A percentile compares a stretch with the other conserved stretches of the same genome.
Conservation (phyloP, 1,284 basidiomycete genomes). For the Sporisorium exsertum region DNA sequence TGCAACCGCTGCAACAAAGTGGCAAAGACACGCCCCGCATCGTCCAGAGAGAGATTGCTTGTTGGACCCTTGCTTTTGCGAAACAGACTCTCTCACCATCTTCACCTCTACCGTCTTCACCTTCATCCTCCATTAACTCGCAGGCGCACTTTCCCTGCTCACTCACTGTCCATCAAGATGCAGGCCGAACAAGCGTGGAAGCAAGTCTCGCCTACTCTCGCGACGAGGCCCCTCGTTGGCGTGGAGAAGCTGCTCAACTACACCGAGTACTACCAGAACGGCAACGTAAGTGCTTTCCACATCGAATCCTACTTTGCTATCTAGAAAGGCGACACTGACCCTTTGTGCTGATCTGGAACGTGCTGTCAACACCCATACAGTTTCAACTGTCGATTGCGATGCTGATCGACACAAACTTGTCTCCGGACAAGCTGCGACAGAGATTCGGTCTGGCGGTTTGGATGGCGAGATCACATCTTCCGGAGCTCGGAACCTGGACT, state of each 20-base stretch:
- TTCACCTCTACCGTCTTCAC: too few species aligned
- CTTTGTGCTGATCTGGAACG: neutral
- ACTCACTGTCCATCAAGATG: neutral
- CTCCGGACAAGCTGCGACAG: constrained; percentile 14
- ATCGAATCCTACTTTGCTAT: neutral
- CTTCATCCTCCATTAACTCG: neutral
- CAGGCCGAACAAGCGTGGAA: constrained; percentile 10
- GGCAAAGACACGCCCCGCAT: too few species aligned
- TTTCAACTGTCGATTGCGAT: constrained; percentile 22
- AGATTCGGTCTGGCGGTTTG: constrained; percentile 29
- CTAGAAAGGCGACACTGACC: too few species aligned
- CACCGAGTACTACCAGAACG: constrained; percentile 33
- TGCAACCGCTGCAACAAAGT: too few species aligned
- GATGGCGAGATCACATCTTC: constrained; percentile 14
- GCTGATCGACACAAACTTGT: constrained; percentile 13
- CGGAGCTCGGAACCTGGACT: constrained; percentile 25
- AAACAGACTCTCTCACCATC: too few species aligned
- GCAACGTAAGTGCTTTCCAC: constrained; percentile 14
- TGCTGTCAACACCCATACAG: constrained; percentile 1
- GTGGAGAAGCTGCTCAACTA: constrained; percentile 42
- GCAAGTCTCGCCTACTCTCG: constrained; percentile 15
- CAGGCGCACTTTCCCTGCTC: neutral
- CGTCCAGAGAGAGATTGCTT: too few species aligned
- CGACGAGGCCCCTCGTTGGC: constrained; percentile 19
- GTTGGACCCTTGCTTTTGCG: too few species aligned